Evolutionary conservation across 2,329 filamentous ascomycete genomes (phyloP).

Genomic region (Alternaria tenuissima): DNA sequence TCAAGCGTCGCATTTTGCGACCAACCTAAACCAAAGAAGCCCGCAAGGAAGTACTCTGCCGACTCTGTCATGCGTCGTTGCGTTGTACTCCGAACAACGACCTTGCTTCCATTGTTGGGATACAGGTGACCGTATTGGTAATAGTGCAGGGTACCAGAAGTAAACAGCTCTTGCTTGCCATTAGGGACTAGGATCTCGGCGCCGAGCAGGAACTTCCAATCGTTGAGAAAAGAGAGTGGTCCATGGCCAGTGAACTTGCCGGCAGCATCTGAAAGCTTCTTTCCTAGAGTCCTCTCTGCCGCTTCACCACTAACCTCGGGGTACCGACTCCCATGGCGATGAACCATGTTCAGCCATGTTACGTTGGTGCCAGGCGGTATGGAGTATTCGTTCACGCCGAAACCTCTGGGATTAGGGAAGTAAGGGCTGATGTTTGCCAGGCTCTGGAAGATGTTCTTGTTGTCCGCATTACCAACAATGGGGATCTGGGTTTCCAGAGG

Average conservation of each 20-base stretch:
- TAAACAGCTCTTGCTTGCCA: slow-evolving; percentile 76
- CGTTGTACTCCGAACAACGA: slow-evolving; percentile 76
- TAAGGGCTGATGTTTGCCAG: slow-evolving; percentile 77
- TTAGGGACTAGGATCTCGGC: slow-evolving; percentile 75
- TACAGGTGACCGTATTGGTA: slow-evolving; percentile 77
- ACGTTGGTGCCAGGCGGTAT: slow-evolving; percentile 73
- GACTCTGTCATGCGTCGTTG: slow-evolving; percentile 80
- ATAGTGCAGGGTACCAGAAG: slow-evolving; percentile 74
- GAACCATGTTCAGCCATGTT: slow-evolving; percentile 75
- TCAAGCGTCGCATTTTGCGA: slow-evolving; percentile 75
- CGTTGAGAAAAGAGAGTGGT: slow-evolving; percentile 70
- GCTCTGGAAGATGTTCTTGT: slow-evolving; percentile 73
- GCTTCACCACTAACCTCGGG: slow-evolving; percentile 67
- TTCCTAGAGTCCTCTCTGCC: slow-evolving; percentile 62
- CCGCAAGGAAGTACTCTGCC: slow-evolving; percentile 79
- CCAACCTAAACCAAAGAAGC: slow-evolving; percentile 81
- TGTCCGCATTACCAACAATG: slow-evolving; percentile 65
- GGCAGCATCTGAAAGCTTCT: slow-evolving; percentile 65
- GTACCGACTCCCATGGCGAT: slow-evolving; percentile 77
- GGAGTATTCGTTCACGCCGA: slow-evolving; percentile 76
- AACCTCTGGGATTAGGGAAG: slow-evolving; percentile 71
- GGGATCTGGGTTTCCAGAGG: slow-evolving; percentile 76
- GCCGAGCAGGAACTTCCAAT: slow-evolving; percentile 74
- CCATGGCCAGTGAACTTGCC: slow-evolving; percentile 66
- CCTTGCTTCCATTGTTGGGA: slow-evolving; percentile 72